Evolutionary conservation across 2,329 filamentous ascomycete species (phyloP), one percentile per base, ranked within the genome.

Genomic region (Bertia moriformis): DNA sequence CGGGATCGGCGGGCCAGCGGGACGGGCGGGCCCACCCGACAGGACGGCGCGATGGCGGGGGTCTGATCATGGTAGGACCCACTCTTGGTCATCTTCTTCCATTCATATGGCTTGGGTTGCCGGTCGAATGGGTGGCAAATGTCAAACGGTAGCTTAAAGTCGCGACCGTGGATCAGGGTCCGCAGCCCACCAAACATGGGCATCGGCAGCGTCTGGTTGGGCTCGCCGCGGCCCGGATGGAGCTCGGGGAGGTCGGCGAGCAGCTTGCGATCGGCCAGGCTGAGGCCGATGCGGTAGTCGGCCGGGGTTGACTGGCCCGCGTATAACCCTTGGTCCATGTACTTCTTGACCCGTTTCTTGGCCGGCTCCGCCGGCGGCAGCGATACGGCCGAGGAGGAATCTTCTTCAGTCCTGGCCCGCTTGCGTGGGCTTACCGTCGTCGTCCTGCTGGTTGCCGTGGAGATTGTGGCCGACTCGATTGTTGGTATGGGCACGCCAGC

Each of bases 51-150:
- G 48, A 39, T 20, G 42, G 19, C 14, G 3, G 43, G 38, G 41
- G 15, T 38, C 14, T 38, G 27, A 10, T 4, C 33, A 7, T 19
- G 27, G 35, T 10, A 18, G 4, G 33, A 59, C 80, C 65, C 66
- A 93, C 85, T 96, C 59, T 83, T 91, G 45, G 86, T 88, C 48
- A 91, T 80, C 56, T 89, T 89, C 48, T 79, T 78, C 83, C 88
- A 98, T 50, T 93, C 86, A 47, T 93, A 80, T 1, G 89, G 88
- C 59, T 93, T 94, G 18, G 87, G 84, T 53, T 94, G 84, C 38
- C 83, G 86, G 2, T 78, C 75, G 3, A 93, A 71, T 2, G 89
- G 89, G 40, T 86, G 83, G 65, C 89, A 96, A 37, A 94, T 69
- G 54, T 94, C 83, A 51, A 77, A 95, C 0, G 91, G 91, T 19